Evolutionary conservation across 768 basidiomycete genomes (phyloP), one percentile per base, ranked within the genome.

Genomic region (Podaxis sp.): DNA sequence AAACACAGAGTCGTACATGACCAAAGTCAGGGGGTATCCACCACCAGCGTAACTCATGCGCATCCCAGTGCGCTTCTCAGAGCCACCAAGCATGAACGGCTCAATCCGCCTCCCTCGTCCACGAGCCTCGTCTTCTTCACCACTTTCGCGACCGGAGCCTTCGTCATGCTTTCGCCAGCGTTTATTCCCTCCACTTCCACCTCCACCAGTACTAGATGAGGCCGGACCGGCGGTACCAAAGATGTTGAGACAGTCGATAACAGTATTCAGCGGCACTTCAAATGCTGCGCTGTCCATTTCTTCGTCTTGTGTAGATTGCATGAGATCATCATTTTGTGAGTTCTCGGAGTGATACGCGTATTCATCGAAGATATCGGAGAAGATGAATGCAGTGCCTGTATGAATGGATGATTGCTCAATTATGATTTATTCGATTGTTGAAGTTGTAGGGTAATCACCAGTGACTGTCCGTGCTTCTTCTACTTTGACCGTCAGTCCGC

Each of bases 211-310:
- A 66, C 57, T 36, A 57, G 68, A 70, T 13, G 75, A 70, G 13
- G 76, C 69, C 41, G 79, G 73, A 12, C 83, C 80, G 1, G 90
- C 92, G 11, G 94, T 91, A 29, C 96, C 96, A 68, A 96, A 98
- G 59, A 98, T 89, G 68, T 96, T 96, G 36, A 99, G 79, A 68
- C 93, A 95, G 66, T 97, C 94, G 64, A 97, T 83, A 55, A 98
- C 76, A 2, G 88, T 89, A 71, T 86, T 84, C 41, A 99, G 83
- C 2, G 90, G 90, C 60, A 99, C 82, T 72, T 96, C 93, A 68
- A 98, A 91, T 0, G 85, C 81, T 2, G 78, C 73, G 57, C 76
- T 80, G 24, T 78, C 73, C 9, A 57, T 63, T 12, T 69, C 71
- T 12, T 67, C 67, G 33, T 72, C 73, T 41, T 62, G 54, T 8